Evolutionary conservation across 495 filamentous ascomycete species (phyloP), one percentile per base, ranked within the genome.

Genomic region (Penicillium paradoxum): DNA sequence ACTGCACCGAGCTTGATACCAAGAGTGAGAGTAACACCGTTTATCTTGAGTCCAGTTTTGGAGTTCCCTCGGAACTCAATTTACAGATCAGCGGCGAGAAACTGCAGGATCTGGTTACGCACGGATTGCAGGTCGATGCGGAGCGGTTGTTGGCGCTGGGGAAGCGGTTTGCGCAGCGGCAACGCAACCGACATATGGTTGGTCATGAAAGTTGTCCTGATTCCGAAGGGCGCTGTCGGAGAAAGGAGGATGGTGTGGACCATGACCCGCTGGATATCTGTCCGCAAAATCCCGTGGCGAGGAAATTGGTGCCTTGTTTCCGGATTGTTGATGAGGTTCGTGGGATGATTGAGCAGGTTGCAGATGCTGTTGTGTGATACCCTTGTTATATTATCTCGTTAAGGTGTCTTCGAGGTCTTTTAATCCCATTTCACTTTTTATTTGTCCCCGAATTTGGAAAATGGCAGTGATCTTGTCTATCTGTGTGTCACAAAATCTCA

Each of bases 251-350:
- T 11, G 51, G 50, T 0, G 44, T 40, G 37, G 49, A 54, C 49
- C 52, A 63, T 40, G 63, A 65, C 30, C 63, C 63, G 24, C 56
- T 63, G 0, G 63, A 65, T 48, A 19, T 65, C 15, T 65, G 63
- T 54, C 63, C 63, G 4, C 60, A 63, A 10, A 50, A 58, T 47
- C 48, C 63, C 11, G 42, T 47, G 29, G 54, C 54, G n/a, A 32
- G 54, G 33, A 58, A 56, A 27, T 24, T 65, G 45, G 41, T 57
- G 17, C 63, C 63, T 18, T 65, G 63, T 49, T 65, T 63, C 32
- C 59, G 63, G 2, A 63, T 65, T 21, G 63, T 65, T 24, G 63
- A 63, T 51, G 63, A 65, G 42, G 63, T 65, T 15, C 39, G 51
- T 6, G 48, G 27, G n/a, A 65, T 63, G 60, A 63, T 65, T 14